phyloP scores from a whole-genome alignment of 1,284 basidiomycete species.

The Xanthoconium separans region DNA sequence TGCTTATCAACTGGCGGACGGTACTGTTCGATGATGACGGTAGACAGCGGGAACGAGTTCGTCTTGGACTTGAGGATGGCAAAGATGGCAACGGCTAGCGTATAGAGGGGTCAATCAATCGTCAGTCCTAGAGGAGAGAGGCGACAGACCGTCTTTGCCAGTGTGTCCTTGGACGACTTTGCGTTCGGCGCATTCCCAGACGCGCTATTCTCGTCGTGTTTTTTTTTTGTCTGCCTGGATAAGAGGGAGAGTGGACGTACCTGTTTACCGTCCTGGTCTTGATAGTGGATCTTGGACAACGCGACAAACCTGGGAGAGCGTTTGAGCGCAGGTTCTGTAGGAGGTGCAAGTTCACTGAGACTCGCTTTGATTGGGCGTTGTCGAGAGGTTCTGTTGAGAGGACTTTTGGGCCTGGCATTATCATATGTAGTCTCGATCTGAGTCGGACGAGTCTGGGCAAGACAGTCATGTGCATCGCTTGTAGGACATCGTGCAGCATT shows the following conservation, averaged over 20 bases:
- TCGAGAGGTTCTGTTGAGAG: constrained; percentile 50
- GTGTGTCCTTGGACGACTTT: constrained; percentile 74
- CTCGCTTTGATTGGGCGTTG: constrained; percentile 60
- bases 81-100: constrained; percentile 77
- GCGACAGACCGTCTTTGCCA: constrained; percentile 72
- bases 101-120: neutral
- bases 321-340: neutral
- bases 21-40: constrained; percentile 87
- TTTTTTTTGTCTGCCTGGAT: neutral
- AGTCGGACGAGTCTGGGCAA: constrained; percentile 2
- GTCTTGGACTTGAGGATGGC: constrained; percentile 75
- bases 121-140: neutral
- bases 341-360: neutral
- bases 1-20: constrained; percentile 76
- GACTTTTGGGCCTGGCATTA: constrained; percentile 34
- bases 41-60: constrained; percentile 65
- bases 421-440: neutral
- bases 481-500: too few relatives aligned
- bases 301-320: constrained; percentile 60
- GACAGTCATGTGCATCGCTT: too few relatives aligned
- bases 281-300: constrained; percentile 71
- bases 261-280: constrained; percentile 72
- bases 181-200: constrained; percentile 86
- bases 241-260: constrained; percentile 37
- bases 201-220: constrained; percentile 51